These are phyloP conservation scores for Sugiyamaella mastotermitis DNA, from an alignment of 805 yeast genomes.

Conservation along the genomic window DNA sequence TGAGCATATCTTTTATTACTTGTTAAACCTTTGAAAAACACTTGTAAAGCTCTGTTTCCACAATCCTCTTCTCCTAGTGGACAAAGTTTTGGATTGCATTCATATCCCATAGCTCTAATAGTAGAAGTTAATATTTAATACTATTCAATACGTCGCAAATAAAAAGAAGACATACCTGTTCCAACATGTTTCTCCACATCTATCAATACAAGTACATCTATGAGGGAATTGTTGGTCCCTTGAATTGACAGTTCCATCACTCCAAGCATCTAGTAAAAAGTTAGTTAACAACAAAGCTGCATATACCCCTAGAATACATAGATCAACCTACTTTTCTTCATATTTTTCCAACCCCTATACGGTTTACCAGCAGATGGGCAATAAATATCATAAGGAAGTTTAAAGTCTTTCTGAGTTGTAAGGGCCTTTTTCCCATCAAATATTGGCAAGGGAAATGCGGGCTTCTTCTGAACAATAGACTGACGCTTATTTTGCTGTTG, in stretches of 20 bases:
- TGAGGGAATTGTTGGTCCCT: constrained; percentile 15
- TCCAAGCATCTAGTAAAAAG: constrained; percentile 15
- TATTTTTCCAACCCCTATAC: constrained; percentile 28
- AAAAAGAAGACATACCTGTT: constrained; percentile 27
- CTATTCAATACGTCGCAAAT: not conserved
- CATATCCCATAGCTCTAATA: constrained; percentile 26
- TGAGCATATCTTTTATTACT: constrained; percentile 20
- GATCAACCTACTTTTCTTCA: constrained; percentile 23
- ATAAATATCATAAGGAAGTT: constrained; percentile 32
- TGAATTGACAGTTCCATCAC: constrained; percentile 16
- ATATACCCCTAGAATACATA: not conserved
- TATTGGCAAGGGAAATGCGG: constrained; percentile 14
- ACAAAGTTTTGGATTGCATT: constrained; percentile 32
- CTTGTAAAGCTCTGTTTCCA: constrained; percentile 35
- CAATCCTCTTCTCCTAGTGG: constrained; percentile 30
- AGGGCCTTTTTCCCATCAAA: constrained; percentile 9
- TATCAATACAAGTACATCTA: constrained; percentile 21
- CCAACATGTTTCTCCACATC: constrained; percentile 33
- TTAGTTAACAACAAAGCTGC: constrained; percentile 2
- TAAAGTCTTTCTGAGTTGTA: constrained; percentile 21
- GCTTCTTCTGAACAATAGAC: too few relatives aligned
- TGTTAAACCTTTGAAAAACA: constrained; percentile 17
- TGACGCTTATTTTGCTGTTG: not conserved
- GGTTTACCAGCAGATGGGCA: constrained; percentile 28
- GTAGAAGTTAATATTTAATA: not conserved